Conservation (phyloP, 805 yeast species). For the Yarrowia divulgata region DNA sequence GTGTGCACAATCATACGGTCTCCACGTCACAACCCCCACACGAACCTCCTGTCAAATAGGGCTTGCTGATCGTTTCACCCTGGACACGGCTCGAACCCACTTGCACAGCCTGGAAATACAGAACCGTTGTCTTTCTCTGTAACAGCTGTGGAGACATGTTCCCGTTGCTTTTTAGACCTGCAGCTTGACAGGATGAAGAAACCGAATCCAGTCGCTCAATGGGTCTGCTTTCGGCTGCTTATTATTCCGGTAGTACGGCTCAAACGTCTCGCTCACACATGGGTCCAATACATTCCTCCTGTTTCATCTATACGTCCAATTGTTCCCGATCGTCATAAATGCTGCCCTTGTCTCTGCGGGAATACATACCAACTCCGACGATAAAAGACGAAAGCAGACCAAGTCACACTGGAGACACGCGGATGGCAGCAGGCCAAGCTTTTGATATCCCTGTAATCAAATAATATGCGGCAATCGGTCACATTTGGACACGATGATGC, state of each 20-base stretch:
- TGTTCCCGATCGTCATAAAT: not conserved
- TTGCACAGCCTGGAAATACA: conserved; percentile 8
- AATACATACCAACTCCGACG: not conserved
- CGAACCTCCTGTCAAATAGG: conserved; percentile 3
- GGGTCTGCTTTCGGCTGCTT: too few relatives aligned
- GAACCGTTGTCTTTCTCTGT: conserved; percentile 3
- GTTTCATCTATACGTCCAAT: conserved; percentile 1
- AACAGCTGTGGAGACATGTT: not conserved
- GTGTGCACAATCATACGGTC: not conserved
- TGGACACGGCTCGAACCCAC: conserved; percentile 19
- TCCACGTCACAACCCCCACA: not conserved
- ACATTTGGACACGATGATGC: not conserved
- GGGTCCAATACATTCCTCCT: not conserved
- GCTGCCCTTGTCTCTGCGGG: not conserved
- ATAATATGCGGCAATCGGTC: conserved; percentile 5
- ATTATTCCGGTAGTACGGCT: too few relatives aligned
- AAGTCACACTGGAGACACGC: not conserved
- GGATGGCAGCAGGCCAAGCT: not conserved
- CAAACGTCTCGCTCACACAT: not conserved
- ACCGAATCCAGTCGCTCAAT: not conserved
- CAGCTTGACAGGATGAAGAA: not conserved
- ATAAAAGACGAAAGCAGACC: not conserved
- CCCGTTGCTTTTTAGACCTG: conserved; percentile 13
- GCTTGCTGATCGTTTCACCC: conserved; percentile 15
- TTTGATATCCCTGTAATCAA: not conserved